phyloP scores from a whole-genome alignment of 78 protist species.

The Dictyostelium discoideum region dicty_2.7 NC_007088.5:4472501-4473000 shows the following conservation, averaged over 20 bases:
- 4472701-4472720: slow-evolving; percentile 10
- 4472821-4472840: slow-evolving; percentile 59
- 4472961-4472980: slow-evolving; percentile 65
- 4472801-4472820: slow-evolving; percentile 74
- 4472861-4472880: slow-evolving; percentile 11
- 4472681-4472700: background rate
- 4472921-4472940: slow-evolving; percentile 58
- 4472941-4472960: slow-evolving; percentile 62
- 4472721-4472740: slow-evolving; percentile 24
- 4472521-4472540: slow-evolving; percentile 61
- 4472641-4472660: slow-evolving; percentile 50
- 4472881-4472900: slow-evolving; percentile 30
- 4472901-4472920: slow-evolving; percentile 25
- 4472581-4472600: slow-evolving; percentile 32
- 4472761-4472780: slow-evolving; percentile 57
- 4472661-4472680: background rate
- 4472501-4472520: slow-evolving; percentile 27
- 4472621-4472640: slow-evolving; percentile 8
- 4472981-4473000: background rate
- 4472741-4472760: slow-evolving; percentile 58
- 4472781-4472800: slow-evolving; percentile 52
- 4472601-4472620: slow-evolving; percentile 30
- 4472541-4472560: slow-evolving; percentile 28
- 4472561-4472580: slow-evolving; percentile 56
- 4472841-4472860: slow-evolving; percentile 72